Evolutionary conservation across 371 early-diverging fungal species (phyloP).

Genomic region (Blakeslea trispora): DNA sequence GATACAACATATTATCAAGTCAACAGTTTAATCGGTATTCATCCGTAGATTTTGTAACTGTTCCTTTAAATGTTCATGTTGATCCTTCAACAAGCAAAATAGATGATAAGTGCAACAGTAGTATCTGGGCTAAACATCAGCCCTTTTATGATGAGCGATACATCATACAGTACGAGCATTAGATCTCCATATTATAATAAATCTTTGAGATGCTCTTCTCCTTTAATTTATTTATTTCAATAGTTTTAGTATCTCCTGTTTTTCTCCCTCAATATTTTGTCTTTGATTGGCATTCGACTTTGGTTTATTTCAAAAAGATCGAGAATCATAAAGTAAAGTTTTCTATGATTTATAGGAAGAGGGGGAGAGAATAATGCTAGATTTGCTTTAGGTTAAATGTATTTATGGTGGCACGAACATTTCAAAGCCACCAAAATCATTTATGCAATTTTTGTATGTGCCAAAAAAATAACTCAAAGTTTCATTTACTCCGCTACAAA

Average conservation of each 20-base stretch:
- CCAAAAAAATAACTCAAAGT: no score
- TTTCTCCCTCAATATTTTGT: neutral
- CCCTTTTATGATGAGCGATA: slow-evolving; percentile 24
- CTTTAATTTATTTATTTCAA: no score
- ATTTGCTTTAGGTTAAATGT: no score
- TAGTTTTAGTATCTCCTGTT: neutral
- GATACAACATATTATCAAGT: slow-evolving; percentile 27
- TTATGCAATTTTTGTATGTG: no score
- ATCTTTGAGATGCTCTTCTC: neutral
- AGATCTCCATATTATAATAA: neutral
- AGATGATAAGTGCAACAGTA: neutral
- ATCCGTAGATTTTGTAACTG: slow-evolving; percentile 30
- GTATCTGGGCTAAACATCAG: neutral
- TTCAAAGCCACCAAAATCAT: no score
- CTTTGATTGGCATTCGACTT: neutral
- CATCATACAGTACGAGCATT: slow-evolving; percentile 14
- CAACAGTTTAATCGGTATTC: slow-evolving; percentile 26
- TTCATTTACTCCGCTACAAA: no score
- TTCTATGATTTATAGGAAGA: no score
- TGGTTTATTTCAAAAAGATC: no score
- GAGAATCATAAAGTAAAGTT: no score
- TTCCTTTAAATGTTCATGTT: slow-evolving; percentile 28
- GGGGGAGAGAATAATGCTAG: no score
- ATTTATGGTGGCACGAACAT: neutral
- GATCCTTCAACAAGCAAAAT: slow-evolving; percentile 3